Evolutionary conservation across 352 stramenopile genomes (phyloP), one percentile per base, ranked within the genome.

Genomic region (Pythium phragmitis): DNA sequence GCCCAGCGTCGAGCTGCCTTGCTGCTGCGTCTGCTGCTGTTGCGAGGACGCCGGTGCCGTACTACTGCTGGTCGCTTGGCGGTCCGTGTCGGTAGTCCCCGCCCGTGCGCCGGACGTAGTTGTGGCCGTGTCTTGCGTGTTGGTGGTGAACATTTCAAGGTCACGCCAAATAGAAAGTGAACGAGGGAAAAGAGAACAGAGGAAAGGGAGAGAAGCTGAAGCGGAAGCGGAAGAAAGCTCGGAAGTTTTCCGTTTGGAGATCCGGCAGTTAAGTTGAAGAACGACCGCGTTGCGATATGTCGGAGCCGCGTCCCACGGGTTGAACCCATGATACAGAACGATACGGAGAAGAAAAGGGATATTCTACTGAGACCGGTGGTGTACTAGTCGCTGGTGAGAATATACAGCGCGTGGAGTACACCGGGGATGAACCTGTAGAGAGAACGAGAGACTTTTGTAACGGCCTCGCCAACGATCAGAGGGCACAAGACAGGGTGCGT

Each of bases 221-320:
- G 48, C 48, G 2, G n/a, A 34, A 26, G 26, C 26, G 4, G 26
- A 30, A 30, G 26, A 30, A 51, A 51, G 23, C 45, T 0, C n/a
- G 28, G 19, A 28, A 19, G 30, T 8, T 21, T 3, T n/a, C 0
- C 43, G 43, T 16, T 26, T 7, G 52, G 37, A 37, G 52, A 59
- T 59, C 36, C 12, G 52, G 30, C 52, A 16, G 52, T 59, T 59
- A 36, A 37, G 51, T 57, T 57, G 51, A 59, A 59, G 36, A 59
- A 59, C 7, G 26, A 39, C 7, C 12, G 34, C 13, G 13, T 5
- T 59, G 52, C 52, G 52, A 59, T 59, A 59, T 59, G 52, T 45
- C 17, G n/a, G 23, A 4, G 52, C 39, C 52, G 13, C 26, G 37
- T 50, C 52, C n/a, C 52, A 49, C 26, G 4, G 26, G 3, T 30